A percentile compares a stretch with the other conserved stretches of the same genome.
Evolutionary conservation across 176 grass and related monocot species (phyloP).

Genomic region (Eragrostis curvula): DNA sequence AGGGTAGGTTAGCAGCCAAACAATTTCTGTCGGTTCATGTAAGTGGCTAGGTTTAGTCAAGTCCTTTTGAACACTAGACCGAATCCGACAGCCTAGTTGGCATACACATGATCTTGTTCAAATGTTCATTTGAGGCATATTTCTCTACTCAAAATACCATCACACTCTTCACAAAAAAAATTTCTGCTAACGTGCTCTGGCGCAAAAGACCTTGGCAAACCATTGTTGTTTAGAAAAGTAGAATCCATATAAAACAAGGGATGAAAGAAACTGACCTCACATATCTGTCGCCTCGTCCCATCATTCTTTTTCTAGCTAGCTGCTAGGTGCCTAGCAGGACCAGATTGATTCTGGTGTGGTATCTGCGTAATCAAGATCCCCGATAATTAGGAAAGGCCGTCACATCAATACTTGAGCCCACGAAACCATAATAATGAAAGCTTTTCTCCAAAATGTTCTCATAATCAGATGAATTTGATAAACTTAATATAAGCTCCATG

Average conservation of each 20-base stretch:
- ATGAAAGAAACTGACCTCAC: conserved; percentile 46
- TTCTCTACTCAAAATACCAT: not conserved
- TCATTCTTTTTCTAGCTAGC: conserved; percentile 34
- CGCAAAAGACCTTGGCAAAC: conserved; percentile 9
- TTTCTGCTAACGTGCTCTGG: not conserved
- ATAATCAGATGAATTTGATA: not conserved
- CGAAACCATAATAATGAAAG: not conserved
- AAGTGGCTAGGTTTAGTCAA: not conserved
- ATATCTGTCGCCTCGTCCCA: conserved; percentile 50
- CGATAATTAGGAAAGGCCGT: conserved; percentile 15
- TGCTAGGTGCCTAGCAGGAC: not conserved
- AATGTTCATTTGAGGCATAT: conserved; percentile 3
- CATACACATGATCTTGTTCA: not conserved
- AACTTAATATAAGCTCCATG: not conserved
- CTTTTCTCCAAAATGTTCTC: not conserved
- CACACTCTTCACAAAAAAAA: not conserved
- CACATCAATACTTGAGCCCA: not conserved
- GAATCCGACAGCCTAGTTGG: not conserved
- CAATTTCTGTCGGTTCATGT: not conserved
- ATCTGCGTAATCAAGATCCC: conserved; percentile 10
- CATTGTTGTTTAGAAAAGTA: not conserved
- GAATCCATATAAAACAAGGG: conserved; percentile 23
- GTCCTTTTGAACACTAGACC: not conserved
- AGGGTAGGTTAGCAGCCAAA: not conserved
- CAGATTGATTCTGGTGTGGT: conserved; percentile 1